Percentiles rank a stretch among this genome's conserved stretches.
phyloP scores from a whole-genome alignment of 1,139 yeast species.

The Sugiyamaella castrensis region DNA sequence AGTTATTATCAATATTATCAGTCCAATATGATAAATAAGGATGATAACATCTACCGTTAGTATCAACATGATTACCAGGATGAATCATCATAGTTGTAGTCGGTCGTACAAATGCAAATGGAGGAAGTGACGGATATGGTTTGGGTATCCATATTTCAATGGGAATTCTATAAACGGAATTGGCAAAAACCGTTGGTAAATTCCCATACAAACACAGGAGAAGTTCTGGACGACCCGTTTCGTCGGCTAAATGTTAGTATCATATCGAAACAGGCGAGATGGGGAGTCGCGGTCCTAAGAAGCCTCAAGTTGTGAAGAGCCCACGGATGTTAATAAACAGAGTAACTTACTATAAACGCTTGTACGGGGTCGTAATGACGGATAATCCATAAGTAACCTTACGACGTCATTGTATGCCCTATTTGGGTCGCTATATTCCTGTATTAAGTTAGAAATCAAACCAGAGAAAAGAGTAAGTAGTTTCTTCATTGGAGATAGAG shows the following conservation, averaged over 20 bases:
- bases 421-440: slow-evolving; percentile 52
- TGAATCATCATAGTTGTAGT: slow-evolving; percentile 47
- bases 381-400: slow-evolving; percentile 48
- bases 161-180: slow-evolving; percentile 48
- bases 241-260: slow-evolving; percentile 38
- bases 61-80: slow-evolving; percentile 68
- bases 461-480: no score
- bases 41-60: slow-evolving; percentile 71
- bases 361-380: slow-evolving; percentile 64
- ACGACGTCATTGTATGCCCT: slow-evolving; percentile 61
- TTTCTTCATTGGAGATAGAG: no score
- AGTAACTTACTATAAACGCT: slow-evolving; percentile 49
- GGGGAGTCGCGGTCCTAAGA: no score
- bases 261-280: neutral
- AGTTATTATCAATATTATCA: slow-evolving; percentile 33
- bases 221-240: slow-evolving; percentile 56
- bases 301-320: neutral
- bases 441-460: neutral
- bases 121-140: slow-evolving; percentile 62
- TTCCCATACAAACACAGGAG: slow-evolving; percentile 65
- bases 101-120: slow-evolving; percentile 59
- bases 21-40: slow-evolving; percentile 66
- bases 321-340: no score
- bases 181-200: slow-evolving; percentile 39
- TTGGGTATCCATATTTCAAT: slow-evolving; percentile 76